Percentiles rank a stretch among this genome's conserved stretches.
Conservation (phyloP, 805 yeast species). For the Zygosaccharomyces bisporus region DNA sequence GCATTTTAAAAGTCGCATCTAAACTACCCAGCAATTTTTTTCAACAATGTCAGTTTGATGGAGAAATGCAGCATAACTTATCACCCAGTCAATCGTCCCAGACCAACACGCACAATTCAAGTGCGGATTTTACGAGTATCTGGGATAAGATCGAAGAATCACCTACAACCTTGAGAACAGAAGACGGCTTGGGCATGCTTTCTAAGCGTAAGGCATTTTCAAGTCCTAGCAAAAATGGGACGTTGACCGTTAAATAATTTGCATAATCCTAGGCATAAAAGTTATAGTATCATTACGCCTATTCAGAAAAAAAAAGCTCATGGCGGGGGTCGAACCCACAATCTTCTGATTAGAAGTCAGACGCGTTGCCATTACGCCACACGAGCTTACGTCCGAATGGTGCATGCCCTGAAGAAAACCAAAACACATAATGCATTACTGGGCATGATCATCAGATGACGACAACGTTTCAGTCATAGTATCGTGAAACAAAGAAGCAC, state of each 20-base stretch:
- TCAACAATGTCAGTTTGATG: constrained; percentile 15
- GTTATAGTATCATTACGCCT: not conserved
- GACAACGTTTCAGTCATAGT: no score
- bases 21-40: constrained; percentile 29
- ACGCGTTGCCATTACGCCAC: constrained; percentile 57
- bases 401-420: no score
- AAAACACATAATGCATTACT: no score
- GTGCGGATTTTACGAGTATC: constrained; percentile 16
- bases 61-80: constrained; percentile 7
- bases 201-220: constrained; percentile 11
- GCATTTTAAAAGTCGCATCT: constrained; percentile 23
- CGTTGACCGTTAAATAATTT: not conserved
- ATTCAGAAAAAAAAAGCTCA: constrained; percentile 35
- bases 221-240: constrained; percentile 6
- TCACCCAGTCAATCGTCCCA: constrained; percentile 15
- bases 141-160: constrained; percentile 22
- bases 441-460: no score
- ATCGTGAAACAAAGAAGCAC: no score
- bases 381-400: constrained; percentile 41
- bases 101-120: constrained; percentile 12
- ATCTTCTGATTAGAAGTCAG: constrained; percentile 54
- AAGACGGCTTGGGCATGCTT: constrained; percentile 14
- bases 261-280: no score
- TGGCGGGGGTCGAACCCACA: constrained; percentile 55
- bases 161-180: constrained; percentile 22